Percentiles rank a stretch among this genome's conserved stretches.
Evolutionary conservation across 2,329 filamentous ascomycete genomes (phyloP).

Genomic region (Aspergillus sp.): DNA sequence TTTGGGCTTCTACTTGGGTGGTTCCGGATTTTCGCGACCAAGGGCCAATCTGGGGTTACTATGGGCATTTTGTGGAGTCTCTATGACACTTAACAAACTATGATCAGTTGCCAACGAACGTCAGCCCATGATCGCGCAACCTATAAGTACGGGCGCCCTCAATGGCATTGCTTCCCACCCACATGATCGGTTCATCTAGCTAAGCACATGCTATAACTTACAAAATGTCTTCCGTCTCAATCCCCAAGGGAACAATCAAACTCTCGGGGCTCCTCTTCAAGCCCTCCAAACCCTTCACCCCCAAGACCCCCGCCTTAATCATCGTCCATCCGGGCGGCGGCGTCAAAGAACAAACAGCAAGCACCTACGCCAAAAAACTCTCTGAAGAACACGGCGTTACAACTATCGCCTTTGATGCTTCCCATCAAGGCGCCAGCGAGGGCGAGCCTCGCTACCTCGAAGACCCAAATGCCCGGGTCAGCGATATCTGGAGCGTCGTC

Average conservation of each 20-base stretch:
- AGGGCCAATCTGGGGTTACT: too few relatives aligned
- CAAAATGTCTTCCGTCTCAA: neutral
- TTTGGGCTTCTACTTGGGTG: too few relatives aligned
- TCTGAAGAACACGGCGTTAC: constrained; percentile 11
- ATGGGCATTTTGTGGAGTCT: too few relatives aligned
- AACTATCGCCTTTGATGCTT: constrained; percentile 15
- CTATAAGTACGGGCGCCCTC: too few relatives aligned
- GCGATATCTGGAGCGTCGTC: constrained; percentile 16
- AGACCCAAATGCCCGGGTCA: constrained; percentile 16
- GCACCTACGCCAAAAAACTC: constrained; percentile 13
- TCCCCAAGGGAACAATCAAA: neutral
- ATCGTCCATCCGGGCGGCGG: constrained; percentile 16
- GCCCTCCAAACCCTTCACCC: neutral
- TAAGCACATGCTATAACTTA: neutral
- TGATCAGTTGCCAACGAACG: too few relatives aligned
- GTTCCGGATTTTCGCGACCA: too few relatives aligned
- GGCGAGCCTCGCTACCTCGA: constrained; percentile 17
- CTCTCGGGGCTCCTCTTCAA: neutral
- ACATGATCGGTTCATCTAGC: too few relatives aligned
- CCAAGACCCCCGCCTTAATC: constrained; percentile 9
- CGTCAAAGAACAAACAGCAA: constrained; percentile 19
- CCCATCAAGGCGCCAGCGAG: constrained; percentile 18
- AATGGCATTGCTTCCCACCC: too few relatives aligned
- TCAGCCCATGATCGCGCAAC: too few relatives aligned
- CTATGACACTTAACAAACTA: too few relatives aligned